These are phyloP conservation scores for Xylaria sp. DNA, from an alignment of 2,329 filamentous ascomycete genomes.

Conservation along the genomic window DNA sequence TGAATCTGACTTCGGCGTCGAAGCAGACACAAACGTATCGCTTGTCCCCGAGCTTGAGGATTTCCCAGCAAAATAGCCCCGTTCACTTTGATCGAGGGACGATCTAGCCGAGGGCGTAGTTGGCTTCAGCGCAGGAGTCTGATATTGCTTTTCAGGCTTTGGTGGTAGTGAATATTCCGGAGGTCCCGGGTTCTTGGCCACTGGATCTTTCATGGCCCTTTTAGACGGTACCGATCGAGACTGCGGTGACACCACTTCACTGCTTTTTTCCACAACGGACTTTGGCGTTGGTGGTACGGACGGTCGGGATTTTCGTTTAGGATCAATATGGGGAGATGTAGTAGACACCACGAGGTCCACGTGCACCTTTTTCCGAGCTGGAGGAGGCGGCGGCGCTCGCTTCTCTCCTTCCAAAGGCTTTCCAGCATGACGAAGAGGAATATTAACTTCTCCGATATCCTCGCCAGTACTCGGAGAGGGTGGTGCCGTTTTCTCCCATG, in stretches of 20 bases:
- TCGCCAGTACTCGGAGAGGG: conserved; percentile 14
- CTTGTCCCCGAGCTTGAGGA: conserved; percentile 37
- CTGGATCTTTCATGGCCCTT: conserved; percentile 20
- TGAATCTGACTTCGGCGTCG: conserved; percentile 31
- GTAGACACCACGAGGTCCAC: conserved; percentile 8
- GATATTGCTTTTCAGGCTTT: conserved; percentile 17
- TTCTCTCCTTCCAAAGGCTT: conserved; percentile 6
- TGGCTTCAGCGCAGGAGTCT: conserved; percentile 5
- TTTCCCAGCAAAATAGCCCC: conserved; percentile 5
- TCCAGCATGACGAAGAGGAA: background rate
- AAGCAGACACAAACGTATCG: conserved; percentile 42
- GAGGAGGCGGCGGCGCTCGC: conserved; percentile 26
- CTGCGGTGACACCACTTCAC: conserved; percentile 28
- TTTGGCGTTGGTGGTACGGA: conserved; percentile 23
- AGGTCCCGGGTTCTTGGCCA: conserved; percentile 7
- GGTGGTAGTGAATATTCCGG: conserved; percentile 11
- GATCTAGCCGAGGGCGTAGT: conserved; percentile 1
- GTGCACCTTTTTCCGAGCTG: conserved; percentile 19
- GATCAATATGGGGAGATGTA: background rate
- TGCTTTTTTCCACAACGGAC: conserved; percentile 18
- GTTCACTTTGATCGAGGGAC: background rate
- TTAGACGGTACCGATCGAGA: conserved; percentile 25
- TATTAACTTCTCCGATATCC: background rate
- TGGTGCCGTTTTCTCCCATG: conserved; percentile 19
- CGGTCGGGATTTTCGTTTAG: conserved; percentile 23